These are phyloP conservation scores for Plasmodium yoelii DNA, from an alignment of 169 alveolate genomes.

Conservation along the genomic window DNA sequence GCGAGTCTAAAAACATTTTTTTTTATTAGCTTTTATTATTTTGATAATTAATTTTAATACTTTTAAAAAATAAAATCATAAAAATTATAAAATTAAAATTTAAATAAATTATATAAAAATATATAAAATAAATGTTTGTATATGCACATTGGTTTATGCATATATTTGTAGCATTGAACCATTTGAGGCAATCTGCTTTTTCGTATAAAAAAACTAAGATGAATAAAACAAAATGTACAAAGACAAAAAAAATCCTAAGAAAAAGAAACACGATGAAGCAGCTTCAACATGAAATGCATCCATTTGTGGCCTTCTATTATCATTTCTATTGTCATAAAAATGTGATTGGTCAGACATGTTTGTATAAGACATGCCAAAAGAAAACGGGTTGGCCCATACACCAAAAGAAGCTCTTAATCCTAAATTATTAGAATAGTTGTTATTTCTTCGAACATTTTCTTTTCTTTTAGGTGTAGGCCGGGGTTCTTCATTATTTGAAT, in stretches of 20 bases:
- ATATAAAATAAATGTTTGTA: too few relatives aligned
- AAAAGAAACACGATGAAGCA: slow-evolving; percentile 73
- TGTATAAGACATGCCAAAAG: slow-evolving; percentile 67
- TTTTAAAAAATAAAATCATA: too few relatives aligned
- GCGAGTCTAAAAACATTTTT: too few relatives aligned
- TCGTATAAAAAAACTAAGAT: slow-evolving; percentile 6
- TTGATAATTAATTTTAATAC: too few relatives aligned
- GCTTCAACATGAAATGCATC: slow-evolving; percentile 72
- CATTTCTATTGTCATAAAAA: slow-evolving; percentile 44
- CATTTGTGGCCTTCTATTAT: slow-evolving; percentile 28
- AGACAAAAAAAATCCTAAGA: slow-evolving; percentile 61
- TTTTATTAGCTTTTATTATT: too few relatives aligned
- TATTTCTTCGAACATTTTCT: slow-evolving; percentile 56
- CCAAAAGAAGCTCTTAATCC: slow-evolving; percentile 76
- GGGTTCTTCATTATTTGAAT: slow-evolving; percentile 56
- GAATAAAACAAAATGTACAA: slow-evolving; percentile 72
- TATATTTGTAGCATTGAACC: too few relatives aligned
- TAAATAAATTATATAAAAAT: too few relatives aligned
- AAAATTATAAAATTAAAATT: too few relatives aligned
- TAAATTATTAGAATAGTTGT: slow-evolving; percentile 32
- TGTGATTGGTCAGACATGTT: slow-evolving; percentile 64
- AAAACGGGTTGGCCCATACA: slow-evolving; percentile 66
- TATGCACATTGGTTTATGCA: too few relatives aligned
- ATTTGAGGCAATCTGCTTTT: too few relatives aligned
- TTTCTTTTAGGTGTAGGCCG: slow-evolving; percentile 74